phyloP scores from a whole-genome alignment of 2,329 filamentous ascomycete genomes.

The Davidsoniella virescens region DNA sequence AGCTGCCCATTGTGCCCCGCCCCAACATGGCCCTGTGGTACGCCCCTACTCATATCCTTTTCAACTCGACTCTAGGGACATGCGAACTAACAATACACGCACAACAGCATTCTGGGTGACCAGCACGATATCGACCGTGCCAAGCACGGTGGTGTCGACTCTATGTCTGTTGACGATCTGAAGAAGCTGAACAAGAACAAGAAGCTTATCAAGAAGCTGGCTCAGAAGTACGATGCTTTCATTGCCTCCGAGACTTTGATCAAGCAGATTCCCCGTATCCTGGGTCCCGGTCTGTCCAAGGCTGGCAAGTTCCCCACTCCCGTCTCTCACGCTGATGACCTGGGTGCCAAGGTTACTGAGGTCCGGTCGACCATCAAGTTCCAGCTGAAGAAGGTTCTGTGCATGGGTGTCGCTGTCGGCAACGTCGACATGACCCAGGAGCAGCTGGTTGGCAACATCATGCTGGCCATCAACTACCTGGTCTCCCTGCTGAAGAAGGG shows the following conservation, averaged over 20 bases:
- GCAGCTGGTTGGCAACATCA: slow-evolving; percentile 95
- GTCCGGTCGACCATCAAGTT: slow-evolving; percentile 99
- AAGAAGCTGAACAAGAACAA: slow-evolving; percentile 99
- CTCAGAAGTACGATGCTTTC: slow-evolving; percentile 99
- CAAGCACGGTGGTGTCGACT: slow-evolving; percentile 96
- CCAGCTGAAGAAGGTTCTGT: slow-evolving; percentile 99
- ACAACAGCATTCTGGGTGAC: slow-evolving; percentile 42
- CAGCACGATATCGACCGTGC: slow-evolving; percentile 98
- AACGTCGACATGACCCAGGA: slow-evolving; percentile 97
- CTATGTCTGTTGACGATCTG: slow-evolving; percentile 95
- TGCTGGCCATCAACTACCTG: slow-evolving; percentile 99
- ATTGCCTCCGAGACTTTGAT: slow-evolving; percentile 92
- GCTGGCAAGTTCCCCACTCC: slow-evolving; percentile 99
- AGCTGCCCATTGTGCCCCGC: slow-evolving; percentile 78
- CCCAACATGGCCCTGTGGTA: slow-evolving; percentile 74
- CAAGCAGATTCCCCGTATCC: slow-evolving; percentile 99
- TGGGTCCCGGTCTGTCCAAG: slow-evolving; percentile 97
- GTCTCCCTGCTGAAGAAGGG: slow-evolving; percentile 99
- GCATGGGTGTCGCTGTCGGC: slow-evolving; percentile 97
- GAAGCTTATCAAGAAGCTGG: slow-evolving; percentile 99
- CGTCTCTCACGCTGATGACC: slow-evolving; percentile 91
- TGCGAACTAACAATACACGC: not conserved
- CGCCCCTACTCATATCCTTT: slow-evolving; percentile 3
- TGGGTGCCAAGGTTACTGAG: slow-evolving; percentile 89
- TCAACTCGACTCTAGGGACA: not conserved